phyloP scores from a whole-genome alignment of 2,329 filamentous ascomycete genomes.

The Dryadomyces quercus-mongolicae region DNA sequence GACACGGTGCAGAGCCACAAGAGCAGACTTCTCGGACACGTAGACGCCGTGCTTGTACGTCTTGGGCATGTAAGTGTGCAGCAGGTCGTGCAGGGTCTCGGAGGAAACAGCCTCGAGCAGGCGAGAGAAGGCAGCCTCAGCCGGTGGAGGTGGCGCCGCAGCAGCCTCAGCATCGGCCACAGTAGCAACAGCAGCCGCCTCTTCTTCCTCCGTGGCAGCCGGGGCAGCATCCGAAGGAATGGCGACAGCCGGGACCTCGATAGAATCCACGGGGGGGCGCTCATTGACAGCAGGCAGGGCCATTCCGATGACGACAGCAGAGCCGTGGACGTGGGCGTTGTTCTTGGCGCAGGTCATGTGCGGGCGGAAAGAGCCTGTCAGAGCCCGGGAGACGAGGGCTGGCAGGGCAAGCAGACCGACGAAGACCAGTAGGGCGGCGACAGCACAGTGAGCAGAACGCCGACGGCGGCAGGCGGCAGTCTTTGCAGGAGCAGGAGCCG shows the following conservation, averaged over 20 bases:
- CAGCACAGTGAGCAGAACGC: neutral
- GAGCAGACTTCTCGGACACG: constrained; percentile 48
- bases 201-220: neutral
- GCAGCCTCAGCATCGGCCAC: neutral
- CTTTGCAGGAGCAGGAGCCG: neutral
- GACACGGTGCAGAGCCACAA: constrained; percentile 49
- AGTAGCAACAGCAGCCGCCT: neutral
- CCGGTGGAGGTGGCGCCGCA: neutral
- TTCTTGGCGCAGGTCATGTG: neutral
- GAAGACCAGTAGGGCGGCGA: neutral
- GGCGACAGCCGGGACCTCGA: neutral
- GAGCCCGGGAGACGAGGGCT: neutral
- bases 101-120: constrained; percentile 14
- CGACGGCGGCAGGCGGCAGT: neutral
- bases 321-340: no score
- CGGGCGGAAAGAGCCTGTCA: neutral
- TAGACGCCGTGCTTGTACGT: constrained; percentile 59
- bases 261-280: no score
- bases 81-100: constrained; percentile 46
- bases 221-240: neutral
- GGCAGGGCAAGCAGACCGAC: neutral
- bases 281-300: no score
- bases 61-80: constrained; percentile 49
- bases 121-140: constrained; percentile 9
- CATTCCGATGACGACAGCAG: no score